These are phyloP conservation scores for Yamadazyma triangularis DNA, from an alignment of 1,139 yeast genomes.

Conservation along the genomic window DNA sequence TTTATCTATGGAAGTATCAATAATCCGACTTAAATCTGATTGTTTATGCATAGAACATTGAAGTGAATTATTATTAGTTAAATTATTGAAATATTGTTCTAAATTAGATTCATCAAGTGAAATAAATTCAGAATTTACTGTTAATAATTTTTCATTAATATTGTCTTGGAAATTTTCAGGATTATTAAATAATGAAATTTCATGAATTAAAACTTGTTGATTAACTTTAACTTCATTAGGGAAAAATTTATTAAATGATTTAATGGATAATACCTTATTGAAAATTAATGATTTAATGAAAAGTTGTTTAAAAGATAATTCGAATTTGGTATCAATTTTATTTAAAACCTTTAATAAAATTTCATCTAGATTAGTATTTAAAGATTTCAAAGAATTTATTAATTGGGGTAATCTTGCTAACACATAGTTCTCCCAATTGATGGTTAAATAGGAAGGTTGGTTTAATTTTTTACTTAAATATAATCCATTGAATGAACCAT, in stretches of 20 bases:
- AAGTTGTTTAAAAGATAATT: conserved; percentile 49
- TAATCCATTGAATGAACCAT: conserved; percentile 16
- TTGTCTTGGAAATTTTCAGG: conserved; percentile 15
- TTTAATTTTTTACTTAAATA: conserved; percentile 8
- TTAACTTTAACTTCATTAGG: conserved; percentile 33
- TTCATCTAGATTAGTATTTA: conserved; percentile 14
- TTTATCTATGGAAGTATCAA: conserved; percentile 31
- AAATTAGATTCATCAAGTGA: conserved; percentile 50
- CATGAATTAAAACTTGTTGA: conserved; percentile 20
- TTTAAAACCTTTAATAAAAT: conserved; percentile 13
- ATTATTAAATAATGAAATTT: conserved; percentile 15
- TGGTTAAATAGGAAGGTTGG: conserved; percentile 20
- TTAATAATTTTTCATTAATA: conserved; percentile 33
- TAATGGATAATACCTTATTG: conserved; percentile 33
- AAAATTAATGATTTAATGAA: conserved; percentile 48
- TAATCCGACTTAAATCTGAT: conserved; percentile 28
- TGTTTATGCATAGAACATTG: conserved; percentile 38
- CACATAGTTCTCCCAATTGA: conserved; percentile 35
- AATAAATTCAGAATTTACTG: conserved; percentile 50
- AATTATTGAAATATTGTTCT: conserved; percentile 28
- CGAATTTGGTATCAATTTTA: conserved; percentile 5
- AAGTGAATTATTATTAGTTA: conserved; percentile 20
- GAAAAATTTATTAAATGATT: conserved; percentile 41
- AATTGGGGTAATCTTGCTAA: conserved; percentile 25
- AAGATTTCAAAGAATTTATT: conserved; percentile 12